Evolutionary conservation across 129 eudicot genomes (phyloP).

Genomic region (Flaveria linearis): DNA sequence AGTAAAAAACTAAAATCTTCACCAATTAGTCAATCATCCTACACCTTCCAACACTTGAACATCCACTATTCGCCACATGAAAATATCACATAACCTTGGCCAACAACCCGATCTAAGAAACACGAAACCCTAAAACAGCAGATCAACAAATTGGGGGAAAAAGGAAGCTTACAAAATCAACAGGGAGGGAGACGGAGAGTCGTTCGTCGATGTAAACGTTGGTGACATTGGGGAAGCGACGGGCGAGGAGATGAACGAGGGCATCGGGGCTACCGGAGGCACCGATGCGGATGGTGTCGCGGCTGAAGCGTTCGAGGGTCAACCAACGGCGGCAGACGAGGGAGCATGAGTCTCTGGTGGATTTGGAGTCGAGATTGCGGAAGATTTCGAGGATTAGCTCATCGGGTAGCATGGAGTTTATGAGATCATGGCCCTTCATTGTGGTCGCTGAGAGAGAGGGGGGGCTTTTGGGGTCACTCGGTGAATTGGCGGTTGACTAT

Average conservation of each 20-base stretch:
- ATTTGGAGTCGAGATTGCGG: constrained; percentile 49
- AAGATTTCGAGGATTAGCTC: constrained; percentile 73
- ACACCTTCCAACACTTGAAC: too few species aligned
- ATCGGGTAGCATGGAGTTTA: constrained; percentile 66
- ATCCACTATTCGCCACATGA: too few species aligned
- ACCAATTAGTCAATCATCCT: too few species aligned
- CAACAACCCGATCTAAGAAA: neutral
- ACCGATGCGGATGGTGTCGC: constrained; percentile 78
- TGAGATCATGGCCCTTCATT: constrained; percentile 64
- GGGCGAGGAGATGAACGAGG: constrained; percentile 54
- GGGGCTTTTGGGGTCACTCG: constrained; percentile 20
- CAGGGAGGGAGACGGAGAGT: constrained; percentile 62
- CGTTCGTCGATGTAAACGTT: constrained; percentile 73
- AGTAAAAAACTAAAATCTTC: too few species aligned
- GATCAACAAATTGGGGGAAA: constrained; percentile 1
- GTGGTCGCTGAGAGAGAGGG: constrained; percentile 1
- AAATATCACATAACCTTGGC: too few species aligned
- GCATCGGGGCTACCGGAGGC: constrained; percentile 78
- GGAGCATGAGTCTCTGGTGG: constrained; percentile 69
- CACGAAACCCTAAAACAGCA: neutral
- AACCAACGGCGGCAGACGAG: constrained; percentile 92
- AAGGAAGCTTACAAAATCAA: constrained; percentile 41
- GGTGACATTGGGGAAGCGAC: constrained; percentile 58
- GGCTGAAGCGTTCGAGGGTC: constrained; percentile 71
- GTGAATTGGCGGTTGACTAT: constrained; percentile 39